Evolutionary conservation across 2,329 filamentous ascomycete species (phyloP), one percentile per base, ranked within the genome.

Genomic region (Xylaria polymorpha): DNA sequence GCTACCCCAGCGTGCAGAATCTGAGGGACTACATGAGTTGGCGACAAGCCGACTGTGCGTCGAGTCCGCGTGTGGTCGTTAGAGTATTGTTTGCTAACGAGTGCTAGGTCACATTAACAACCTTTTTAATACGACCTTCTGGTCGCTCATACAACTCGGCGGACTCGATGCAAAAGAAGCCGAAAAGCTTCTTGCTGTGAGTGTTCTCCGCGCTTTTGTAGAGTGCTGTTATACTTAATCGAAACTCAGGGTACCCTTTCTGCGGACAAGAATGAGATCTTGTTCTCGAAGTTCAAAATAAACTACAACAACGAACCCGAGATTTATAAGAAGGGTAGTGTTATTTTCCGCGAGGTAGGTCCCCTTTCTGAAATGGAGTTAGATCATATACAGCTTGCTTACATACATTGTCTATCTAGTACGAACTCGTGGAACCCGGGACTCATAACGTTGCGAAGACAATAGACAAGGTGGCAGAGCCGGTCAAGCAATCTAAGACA

Each of bases 241-340:
- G 41, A 44, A 53, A 46, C 46, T 57, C 18, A 94, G 92, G 94
- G 95, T 3, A 97, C 94, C 0, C 81, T 97, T 1, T 88, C 94
- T 3, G 85, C 89, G 2, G 94, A 98, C 76, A 99, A 99, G 83
- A 96, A 99, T 77, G 96, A 99, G 83, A 97, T 99, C 22, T 83
- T 99, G 15, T 99, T 96, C 80, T 92, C 90, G 1, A 87, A 87
- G 32, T 98, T 97, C 80, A 88, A 90, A 2, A 94, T 98, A 78
- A 99, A 99, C 81, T 99, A 99, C 82, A 99, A 99, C 81, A 96
- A 97, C 74, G 96, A 99, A 80, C 89, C 90, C 0, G 94, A 97
- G 71, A 94, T 98, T 18, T 97, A 89, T 80, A 96, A 91, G 80
- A 99, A 98, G 79, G 96, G 96, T 4, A 98, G 93, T 73, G 91